These are phyloP conservation scores for Cyclotella cryptica DNA, from an alignment of 108 stramenopile genomes.

Conservation along the genomic window DNA sequence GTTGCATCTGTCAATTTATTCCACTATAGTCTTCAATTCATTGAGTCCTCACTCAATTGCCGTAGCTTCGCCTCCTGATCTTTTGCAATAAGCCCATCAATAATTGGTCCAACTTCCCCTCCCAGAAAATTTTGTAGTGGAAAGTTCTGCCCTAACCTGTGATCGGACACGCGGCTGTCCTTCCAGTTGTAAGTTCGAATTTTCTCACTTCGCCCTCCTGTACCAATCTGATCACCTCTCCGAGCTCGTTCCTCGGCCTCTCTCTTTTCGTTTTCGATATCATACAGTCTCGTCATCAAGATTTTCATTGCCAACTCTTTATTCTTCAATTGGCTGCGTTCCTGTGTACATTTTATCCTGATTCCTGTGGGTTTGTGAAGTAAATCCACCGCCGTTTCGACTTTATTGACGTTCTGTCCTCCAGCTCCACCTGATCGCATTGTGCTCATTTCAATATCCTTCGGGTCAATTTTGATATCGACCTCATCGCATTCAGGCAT, in stretches of 20 bases:
- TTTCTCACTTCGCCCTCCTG: constrained; percentile 94
- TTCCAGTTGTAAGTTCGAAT: constrained; percentile 99
- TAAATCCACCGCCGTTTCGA: constrained; percentile 96
- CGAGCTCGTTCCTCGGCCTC: constrained; percentile 81
- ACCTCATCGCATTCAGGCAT: constrained; percentile 90
- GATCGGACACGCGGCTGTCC: constrained; percentile 95
- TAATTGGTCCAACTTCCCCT: constrained; percentile 82
- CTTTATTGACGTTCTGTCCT: constrained; percentile 99
- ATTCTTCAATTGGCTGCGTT: constrained; percentile 96
- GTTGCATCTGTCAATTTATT: too few species aligned
- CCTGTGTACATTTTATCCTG: constrained; percentile 96
- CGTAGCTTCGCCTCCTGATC: constrained; percentile 87
- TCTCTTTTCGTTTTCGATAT: constrained; percentile 86
- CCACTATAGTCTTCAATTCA: not conserved
- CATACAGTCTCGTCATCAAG: constrained; percentile 88
- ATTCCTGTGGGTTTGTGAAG: constrained; percentile 97
- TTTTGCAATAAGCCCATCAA: constrained; percentile 78
- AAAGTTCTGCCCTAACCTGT: constrained; percentile 90
- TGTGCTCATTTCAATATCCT: constrained; percentile 89
- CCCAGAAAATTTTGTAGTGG: constrained; percentile 76
- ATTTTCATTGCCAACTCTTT: constrained; percentile 95
- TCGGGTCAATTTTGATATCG: constrained; percentile 83
- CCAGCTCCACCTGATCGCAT: constrained; percentile 96
- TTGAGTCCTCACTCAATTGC: constrained; percentile 54
- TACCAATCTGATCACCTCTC: constrained; percentile 91